phyloP scores from a whole-genome alignment of 345 rosid genomes.

The Iberis pinnata region DNA sequence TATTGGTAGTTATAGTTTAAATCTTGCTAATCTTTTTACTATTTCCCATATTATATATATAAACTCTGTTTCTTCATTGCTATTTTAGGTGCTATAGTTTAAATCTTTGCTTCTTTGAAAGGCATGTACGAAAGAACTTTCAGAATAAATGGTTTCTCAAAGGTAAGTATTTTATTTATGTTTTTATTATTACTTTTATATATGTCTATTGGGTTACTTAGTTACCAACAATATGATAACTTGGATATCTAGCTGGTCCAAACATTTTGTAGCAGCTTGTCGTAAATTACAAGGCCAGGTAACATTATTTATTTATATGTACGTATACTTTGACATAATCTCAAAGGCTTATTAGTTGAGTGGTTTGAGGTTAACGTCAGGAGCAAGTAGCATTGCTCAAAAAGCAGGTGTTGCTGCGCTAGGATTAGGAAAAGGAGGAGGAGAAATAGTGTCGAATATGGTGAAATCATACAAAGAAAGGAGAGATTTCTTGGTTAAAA shows the following conservation, averaged over 20 bases:
- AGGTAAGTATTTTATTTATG: no score
- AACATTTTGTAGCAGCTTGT: slow-evolving; percentile 80
- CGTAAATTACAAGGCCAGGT: slow-evolving; percentile 98
- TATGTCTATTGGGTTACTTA: background rate
- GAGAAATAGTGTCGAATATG: slow-evolving; percentile 75
- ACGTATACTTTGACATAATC: background rate
- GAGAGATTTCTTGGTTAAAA: slow-evolving; percentile 81
- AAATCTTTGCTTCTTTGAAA: slow-evolving; percentile 93
- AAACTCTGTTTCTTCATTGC: background rate
- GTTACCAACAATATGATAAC: slow-evolving; percentile 22
- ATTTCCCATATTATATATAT: no score
- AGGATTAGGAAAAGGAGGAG: slow-evolving; percentile 92
- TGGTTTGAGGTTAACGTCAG: no score
- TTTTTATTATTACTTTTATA: background rate
- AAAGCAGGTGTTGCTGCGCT: slow-evolving; percentile 89
- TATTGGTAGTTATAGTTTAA: slow-evolving; percentile 49
- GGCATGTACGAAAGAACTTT: slow-evolving; percentile 92
- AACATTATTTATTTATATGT: slow-evolving; percentile 1
- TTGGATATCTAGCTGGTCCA: slow-evolving; percentile 95
- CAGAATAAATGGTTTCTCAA: slow-evolving; percentile 92
- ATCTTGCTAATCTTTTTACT: background rate
- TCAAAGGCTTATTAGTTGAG: no score
- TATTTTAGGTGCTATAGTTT: slow-evolving; percentile 74
- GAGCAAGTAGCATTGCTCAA: slow-evolving; percentile 89
- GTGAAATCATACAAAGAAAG: slow-evolving; percentile 86